Base-by-base conservation (phyloP, 768 basidiomycete species). In the Pleurotus giganteus region DNA sequence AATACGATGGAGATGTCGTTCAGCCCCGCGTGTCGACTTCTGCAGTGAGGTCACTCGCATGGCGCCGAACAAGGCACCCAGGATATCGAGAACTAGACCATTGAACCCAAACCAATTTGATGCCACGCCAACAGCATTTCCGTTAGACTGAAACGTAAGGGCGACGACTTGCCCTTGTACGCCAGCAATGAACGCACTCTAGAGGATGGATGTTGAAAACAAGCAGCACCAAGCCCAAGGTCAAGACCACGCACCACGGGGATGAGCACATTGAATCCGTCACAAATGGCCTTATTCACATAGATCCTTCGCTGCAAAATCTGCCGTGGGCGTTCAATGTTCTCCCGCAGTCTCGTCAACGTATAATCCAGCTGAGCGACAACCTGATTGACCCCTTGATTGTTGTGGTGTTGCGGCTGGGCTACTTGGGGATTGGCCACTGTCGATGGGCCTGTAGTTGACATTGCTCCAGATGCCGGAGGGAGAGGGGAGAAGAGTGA, bases 61-160 rank as follows among this genome's bases (percentile, higher is more conserved):
- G 19, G 43, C 23, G 21, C 26, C 55, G 47, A 56, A 51, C 9
- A 27, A 39, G 8, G 47, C 23, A 26, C 55, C 47, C 12, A 51
- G 15, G 27, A 56, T 51, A 43, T 56, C 47, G 23, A 56, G 55
- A 6, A 47, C 41, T 27, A 56, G 43, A 6, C 55, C 55, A 43
- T 50, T 42, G 47, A 56, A 56, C 2, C 36, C 55, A 39, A 56
- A 51, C 39, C 55, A 37, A 28, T 56, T 56, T 3, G 55, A 23
- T 13, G 39, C 37, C 12, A 56, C 39, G 32, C 29, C 23, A 23
- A 50, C 32, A 17, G 31, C 17, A 11, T 31, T 21, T 9, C 19
- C 17, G 17, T 29, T 42, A 1, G 26, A 42, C 15, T 5, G 15
- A 36, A 37, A 31, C 4, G 55, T 51, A 4, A 12, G 32, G 17